Evolutionary conservation across 768 basidiomycete genomes (phyloP).

Genomic region (Zangia roseola): DNA sequence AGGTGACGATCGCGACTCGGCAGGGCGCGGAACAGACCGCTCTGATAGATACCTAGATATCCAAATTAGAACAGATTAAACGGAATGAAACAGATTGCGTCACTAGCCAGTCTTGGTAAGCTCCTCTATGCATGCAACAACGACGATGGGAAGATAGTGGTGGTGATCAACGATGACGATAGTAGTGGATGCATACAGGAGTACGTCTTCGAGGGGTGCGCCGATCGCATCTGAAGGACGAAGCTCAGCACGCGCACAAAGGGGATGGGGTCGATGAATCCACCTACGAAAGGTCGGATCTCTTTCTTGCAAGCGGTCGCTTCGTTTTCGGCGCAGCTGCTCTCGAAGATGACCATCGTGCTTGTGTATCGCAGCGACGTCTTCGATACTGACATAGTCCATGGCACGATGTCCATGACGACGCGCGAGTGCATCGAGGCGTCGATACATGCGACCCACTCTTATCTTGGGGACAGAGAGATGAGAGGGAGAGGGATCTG

Average conservation of each 20-base stretch:
- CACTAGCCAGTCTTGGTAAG: slow-evolving; percentile 42
- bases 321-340: slow-evolving; percentile 19
- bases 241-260: background rate
- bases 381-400: slow-evolving; percentile 28
- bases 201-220: slow-evolving; percentile 33
- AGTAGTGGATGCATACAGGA: slow-evolving; percentile 31
- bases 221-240: slow-evolving; percentile 35
- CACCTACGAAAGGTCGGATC: slow-evolving; percentile 29
- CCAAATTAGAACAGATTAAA: background rate
- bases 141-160: slow-evolving; percentile 39
- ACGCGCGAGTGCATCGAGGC: slow-evolving; percentile 25
- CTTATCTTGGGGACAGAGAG: slow-evolving; percentile 19
- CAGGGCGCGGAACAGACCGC: slow-evolving; percentile 41
- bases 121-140: slow-evolving; percentile 44
- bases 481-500: slow-evolving; percentile 1
- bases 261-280: background rate
- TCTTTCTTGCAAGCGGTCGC: slow-evolving; percentile 17
- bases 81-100: background rate
- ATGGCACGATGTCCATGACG: slow-evolving; percentile 22
- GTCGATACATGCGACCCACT: slow-evolving; percentile 23
- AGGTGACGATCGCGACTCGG: slow-evolving; percentile 41
- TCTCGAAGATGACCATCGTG: slow-evolving; percentile 24
- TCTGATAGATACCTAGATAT: slow-evolving; percentile 41
- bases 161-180: slow-evolving; percentile 37
- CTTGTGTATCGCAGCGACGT: slow-evolving; percentile 16